phyloP scores from a whole-genome alignment of 106 monocot species.

The Dioscorea zingiberensis region DNA sequence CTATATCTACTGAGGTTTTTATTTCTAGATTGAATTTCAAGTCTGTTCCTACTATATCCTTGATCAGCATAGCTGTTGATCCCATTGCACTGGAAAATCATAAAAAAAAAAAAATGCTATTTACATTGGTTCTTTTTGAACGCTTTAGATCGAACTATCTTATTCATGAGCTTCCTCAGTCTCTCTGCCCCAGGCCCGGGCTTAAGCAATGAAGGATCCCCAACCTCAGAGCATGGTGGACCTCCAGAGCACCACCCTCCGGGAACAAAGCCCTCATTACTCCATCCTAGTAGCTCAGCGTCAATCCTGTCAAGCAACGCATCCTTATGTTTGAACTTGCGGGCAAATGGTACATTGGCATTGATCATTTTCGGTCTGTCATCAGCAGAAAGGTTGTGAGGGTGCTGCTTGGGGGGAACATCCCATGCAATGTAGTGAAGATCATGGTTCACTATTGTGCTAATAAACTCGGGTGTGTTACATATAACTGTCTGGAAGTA shows the following conservation, averaged over 20 bases:
- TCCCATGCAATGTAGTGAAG: constrained; percentile 88
- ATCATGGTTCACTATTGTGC: constrained; percentile 67
- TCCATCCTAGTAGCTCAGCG: constrained; percentile 35
- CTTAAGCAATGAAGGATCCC: constrained; percentile 14
- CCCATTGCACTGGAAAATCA: no score
- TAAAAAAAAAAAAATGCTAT: constrained; percentile 3
- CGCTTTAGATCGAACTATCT: constrained; percentile 26
- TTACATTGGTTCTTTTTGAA: constrained; percentile 52
- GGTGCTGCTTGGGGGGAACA: constrained; percentile 70
- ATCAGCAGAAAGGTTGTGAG: constrained; percentile 29
- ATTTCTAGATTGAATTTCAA: no score
- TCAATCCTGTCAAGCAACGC: constrained; percentile 59
- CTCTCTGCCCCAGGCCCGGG: constrained; percentile 49
- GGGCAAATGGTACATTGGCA: constrained; percentile 69
- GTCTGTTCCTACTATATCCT: no score
- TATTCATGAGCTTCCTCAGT: constrained; percentile 41
- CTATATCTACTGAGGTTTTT: no score
- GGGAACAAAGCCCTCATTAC: constrained; percentile 18
- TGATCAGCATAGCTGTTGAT: no score
- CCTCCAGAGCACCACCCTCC: constrained; percentile 61
- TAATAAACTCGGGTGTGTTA: constrained; percentile 40
- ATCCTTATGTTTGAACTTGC: constrained; percentile 53
- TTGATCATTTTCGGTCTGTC: constrained; percentile 42
- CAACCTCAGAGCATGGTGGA: constrained; percentile 29
- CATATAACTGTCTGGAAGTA: constrained; percentile 91